These are phyloP conservation scores for Alternaria metachromatica DNA, from an alignment of 2,329 filamentous ascomycete genomes.

Conservation along the genomic window DNA sequence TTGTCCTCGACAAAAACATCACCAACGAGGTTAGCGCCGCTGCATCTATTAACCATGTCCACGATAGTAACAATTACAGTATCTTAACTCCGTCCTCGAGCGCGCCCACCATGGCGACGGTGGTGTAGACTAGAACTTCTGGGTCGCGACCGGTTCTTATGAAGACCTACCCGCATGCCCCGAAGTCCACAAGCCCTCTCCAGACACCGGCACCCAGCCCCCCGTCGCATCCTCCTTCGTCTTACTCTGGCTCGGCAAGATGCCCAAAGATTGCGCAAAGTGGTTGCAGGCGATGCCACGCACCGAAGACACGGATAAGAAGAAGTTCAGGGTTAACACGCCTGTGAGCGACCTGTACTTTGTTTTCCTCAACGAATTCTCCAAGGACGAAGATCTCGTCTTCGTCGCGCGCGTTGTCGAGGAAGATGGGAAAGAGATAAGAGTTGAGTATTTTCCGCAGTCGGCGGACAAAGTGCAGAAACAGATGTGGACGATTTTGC, in stretches of 20 bases:
- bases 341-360: conserved; percentile 7
- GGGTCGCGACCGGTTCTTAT: not conserved
- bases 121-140: not conserved
- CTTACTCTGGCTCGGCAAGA: not conserved
- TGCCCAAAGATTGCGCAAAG: not conserved
- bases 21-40: conserved; percentile 1
- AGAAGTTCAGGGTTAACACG: not conserved
- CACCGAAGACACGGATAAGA: not conserved
- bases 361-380: conserved; percentile 12
- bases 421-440: not conserved
- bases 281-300: not conserved
- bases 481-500: conserved; percentile 2
- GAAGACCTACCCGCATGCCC: not conserved
- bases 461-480: not conserved
- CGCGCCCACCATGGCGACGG: not conserved
- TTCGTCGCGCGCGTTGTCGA: conserved; percentile 6
- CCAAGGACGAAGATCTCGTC: conserved; percentile 12
- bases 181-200: not conserved
- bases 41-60: not conserved
- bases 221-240: not conserved
- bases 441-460: conserved; percentile 12
- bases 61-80: not conserved
- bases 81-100: not conserved
- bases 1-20: conserved; percentile 13
- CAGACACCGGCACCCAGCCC: too few relatives aligned